Evolutionary conservation across 2,329 filamentous ascomycete genomes (phyloP).

Genomic region (Penicillium sp.): DNA sequence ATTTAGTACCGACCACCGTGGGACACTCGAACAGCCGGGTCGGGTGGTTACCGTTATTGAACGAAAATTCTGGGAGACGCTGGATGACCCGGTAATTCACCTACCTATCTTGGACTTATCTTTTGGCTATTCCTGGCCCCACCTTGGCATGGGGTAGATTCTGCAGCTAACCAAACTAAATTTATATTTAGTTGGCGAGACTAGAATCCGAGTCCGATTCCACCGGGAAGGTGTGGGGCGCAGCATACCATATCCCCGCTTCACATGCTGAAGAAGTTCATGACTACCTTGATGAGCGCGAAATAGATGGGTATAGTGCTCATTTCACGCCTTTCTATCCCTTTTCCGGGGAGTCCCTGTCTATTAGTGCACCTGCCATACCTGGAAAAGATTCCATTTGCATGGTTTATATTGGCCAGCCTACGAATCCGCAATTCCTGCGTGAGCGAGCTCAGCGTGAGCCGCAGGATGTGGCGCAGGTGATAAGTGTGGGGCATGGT

Average conservation of each 20-base stretch:
- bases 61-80: constrained; percentile 74
- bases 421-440: constrained; percentile 88
- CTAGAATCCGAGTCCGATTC: constrained; percentile 31
- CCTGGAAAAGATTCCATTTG: constrained; percentile 38
- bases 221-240: constrained; percentile 73
- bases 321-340: constrained; percentile 85
- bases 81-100: constrained; percentile 61
- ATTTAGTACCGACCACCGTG: constrained; percentile 84
- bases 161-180: background rate
- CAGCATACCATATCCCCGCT: constrained; percentile 79
- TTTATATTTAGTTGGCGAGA: constrained; percentile 30
- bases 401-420: constrained; percentile 92
- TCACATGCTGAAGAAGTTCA: constrained; percentile 76
- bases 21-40: constrained; percentile 82
- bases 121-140: background rate
- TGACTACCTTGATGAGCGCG: constrained; percentile 88
- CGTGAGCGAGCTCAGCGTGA: constrained; percentile 59
- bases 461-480: constrained; percentile 71
- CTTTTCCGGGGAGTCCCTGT: constrained; percentile 30
- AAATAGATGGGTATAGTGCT: constrained; percentile 96
- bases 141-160: too few species aligned
- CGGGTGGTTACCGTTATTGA: constrained; percentile 92
- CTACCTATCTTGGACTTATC: background rate
- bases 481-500: constrained; percentile 74
- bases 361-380: background rate